These are phyloP conservation scores for Ilyonectria mors-panacis DNA, from an alignment of 2,329 filamentous ascomycete species.

Conservation along the genomic window DNA sequence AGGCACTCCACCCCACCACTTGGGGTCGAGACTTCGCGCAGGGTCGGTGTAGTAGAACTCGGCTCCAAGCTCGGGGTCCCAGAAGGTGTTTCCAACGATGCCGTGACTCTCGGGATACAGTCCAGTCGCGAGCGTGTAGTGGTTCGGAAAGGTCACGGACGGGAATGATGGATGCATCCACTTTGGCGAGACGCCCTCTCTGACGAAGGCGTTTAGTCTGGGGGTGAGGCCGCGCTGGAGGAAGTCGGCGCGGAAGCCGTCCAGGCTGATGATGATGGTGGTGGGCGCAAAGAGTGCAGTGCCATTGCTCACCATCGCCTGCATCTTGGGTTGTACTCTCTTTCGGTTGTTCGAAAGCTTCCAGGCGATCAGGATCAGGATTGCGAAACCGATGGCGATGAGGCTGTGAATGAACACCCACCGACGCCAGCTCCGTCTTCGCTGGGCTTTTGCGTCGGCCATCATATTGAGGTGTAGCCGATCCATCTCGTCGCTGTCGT, in stretches of 20 bases:
- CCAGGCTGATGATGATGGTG: slow-evolving; percentile 92
- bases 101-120: slow-evolving; percentile 94
- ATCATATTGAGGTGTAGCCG: slow-evolving; percentile 66
- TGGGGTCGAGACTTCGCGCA: slow-evolving; percentile 80
- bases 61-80: slow-evolving; percentile 82
- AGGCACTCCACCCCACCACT: slow-evolving; percentile 97
- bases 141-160: slow-evolving; percentile 96
- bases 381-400: slow-evolving; percentile 68
- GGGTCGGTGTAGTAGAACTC: slow-evolving; percentile 93
- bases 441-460: slow-evolving; percentile 62
- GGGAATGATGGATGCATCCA: slow-evolving; percentile 97
- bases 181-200: slow-evolving; percentile 87
- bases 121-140: slow-evolving; percentile 93
- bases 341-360: slow-evolving; percentile 68
- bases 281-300: slow-evolving; percentile 92
- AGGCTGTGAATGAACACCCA: slow-evolving; percentile 69
- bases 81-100: slow-evolving; percentile 94
- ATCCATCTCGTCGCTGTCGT: slow-evolving; percentile 72
- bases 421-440: slow-evolving; percentile 67
- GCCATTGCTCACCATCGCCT: slow-evolving; percentile 77
- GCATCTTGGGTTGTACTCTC: slow-evolving; percentile 43
- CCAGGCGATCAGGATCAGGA: slow-evolving; percentile 71
- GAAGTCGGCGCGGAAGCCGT: slow-evolving; percentile 97
- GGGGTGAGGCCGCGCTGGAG: slow-evolving; percentile 87
- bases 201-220: slow-evolving; percentile 82